Evolutionary conservation across 2,329 filamentous ascomycete species (phyloP).

Genomic region (Colletotrichum brevisporum): DNA sequence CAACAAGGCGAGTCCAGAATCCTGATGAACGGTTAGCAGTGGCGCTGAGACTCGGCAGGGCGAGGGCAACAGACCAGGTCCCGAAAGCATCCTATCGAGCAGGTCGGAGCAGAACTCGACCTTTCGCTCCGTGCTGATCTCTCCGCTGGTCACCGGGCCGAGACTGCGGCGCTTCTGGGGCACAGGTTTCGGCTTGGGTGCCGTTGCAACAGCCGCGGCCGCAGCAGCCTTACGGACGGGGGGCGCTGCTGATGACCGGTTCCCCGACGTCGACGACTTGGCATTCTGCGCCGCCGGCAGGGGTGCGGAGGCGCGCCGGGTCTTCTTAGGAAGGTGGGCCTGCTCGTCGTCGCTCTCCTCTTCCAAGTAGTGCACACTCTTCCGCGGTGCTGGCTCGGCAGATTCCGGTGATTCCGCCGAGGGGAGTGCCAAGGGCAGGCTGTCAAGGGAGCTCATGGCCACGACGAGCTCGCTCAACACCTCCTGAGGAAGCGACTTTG

Average conservation of each 20-base stretch:
- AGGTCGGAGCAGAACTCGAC: conserved; percentile 72
- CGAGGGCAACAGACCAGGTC: conserved; percentile 62
- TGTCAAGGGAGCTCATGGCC: conserved; percentile 70
- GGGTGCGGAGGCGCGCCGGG: conserved; percentile 57
- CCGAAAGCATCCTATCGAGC: conserved; percentile 72
- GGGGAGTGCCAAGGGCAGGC: conserved; percentile 50
- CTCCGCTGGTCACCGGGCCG: conserved; percentile 43
- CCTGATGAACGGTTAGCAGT: conserved; percentile 54
- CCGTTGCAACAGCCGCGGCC: conserved; percentile 34
- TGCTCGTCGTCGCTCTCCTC: conserved; percentile 57
- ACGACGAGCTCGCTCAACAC: conserved; percentile 75
- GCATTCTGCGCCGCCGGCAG: conserved; percentile 41
- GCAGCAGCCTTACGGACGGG: conserved; percentile 47
- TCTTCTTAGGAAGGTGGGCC: conserved; percentile 53
- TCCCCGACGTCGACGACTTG: conserved; percentile 5
- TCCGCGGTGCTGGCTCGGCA: conserved; percentile 49
- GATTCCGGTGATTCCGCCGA: conserved; percentile 38
- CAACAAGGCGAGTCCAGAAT: conserved; percentile 77
- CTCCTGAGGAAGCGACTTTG: conserved; percentile 72
- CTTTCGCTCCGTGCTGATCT: conserved; percentile 52
- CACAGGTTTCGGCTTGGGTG: conserved; percentile 50
- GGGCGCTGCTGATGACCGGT: conserved; percentile 35
- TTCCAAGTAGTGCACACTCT: conserved; percentile 66
- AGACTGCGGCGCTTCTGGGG: conserved; percentile 53
- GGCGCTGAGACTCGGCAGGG: background rate